phyloP scores from a whole-genome alignment of 129 eudicot species.

The Chrysanthemum makinoi region DNA sequence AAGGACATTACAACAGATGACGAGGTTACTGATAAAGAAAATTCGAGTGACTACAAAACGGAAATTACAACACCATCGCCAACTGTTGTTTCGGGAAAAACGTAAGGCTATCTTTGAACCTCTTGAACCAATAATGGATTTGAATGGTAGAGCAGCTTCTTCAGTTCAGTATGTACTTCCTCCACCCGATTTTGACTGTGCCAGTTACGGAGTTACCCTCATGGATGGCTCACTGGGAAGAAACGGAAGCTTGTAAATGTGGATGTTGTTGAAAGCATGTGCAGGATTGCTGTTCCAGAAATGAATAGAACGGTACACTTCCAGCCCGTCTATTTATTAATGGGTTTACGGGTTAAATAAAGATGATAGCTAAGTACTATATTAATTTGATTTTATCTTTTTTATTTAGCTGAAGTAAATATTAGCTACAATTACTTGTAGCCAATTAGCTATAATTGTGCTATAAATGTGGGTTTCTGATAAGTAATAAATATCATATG shows the following conservation, averaged over 20 bases:
- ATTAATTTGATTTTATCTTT: too few species aligned
- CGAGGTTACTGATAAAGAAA: conserved; percentile 36
- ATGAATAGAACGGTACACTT: conserved; percentile 79
- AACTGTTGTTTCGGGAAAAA: conserved; percentile 57
- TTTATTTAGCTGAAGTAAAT: too few species aligned
- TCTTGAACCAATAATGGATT: conserved; percentile 59
- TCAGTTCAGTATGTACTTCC: conserved; percentile 75
- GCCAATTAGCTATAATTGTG: too few species aligned
- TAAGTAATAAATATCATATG: too few species aligned
- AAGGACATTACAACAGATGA: conserved; percentile 33
- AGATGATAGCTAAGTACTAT: background rate
- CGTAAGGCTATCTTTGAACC: conserved; percentile 93
- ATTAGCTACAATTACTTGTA: too few species aligned
- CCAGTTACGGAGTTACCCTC: conserved; percentile 50
- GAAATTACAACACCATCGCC: conserved; percentile 41
- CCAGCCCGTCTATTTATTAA: background rate
- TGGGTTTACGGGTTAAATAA: too few species aligned
- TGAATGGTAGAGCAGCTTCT: conserved; percentile 55
- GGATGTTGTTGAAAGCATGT: conserved; percentile 96
- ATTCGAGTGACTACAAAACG: conserved; percentile 41
- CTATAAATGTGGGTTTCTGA: too few species aligned
- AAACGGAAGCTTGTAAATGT: conserved; percentile 95
- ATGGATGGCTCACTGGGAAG: conserved; percentile 92
- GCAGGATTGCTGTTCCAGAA: conserved; percentile 85
- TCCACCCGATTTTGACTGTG: conserved; percentile 92